Evolutionary conservation across 2,329 filamentous ascomycete species (phyloP).

Genomic region (Ampelomyces quisqualis): DNA sequence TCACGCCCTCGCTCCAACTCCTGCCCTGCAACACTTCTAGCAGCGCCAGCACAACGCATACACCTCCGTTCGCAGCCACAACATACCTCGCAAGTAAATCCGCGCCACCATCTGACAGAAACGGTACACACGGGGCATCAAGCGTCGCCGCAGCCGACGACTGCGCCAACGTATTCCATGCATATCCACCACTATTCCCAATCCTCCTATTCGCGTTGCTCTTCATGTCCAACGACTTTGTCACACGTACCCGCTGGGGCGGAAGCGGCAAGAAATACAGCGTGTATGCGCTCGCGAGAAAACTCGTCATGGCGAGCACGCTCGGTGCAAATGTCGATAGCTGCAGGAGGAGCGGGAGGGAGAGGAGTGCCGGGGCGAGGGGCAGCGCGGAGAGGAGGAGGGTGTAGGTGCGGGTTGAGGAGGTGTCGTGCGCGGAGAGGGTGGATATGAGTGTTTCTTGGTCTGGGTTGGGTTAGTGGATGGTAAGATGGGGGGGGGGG

Average conservation of each 20-base stretch:
- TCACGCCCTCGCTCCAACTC: slow-evolving; percentile 30
- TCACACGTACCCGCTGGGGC: slow-evolving; percentile 44
- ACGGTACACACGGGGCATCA: slow-evolving; percentile 23
- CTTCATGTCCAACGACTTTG: slow-evolving; percentile 10
- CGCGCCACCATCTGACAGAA: slow-evolving; percentile 20
- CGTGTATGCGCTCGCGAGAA: slow-evolving; percentile 63
- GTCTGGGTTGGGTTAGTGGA: slow-evolving; percentile 1
- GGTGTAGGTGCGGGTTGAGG: slow-evolving; percentile 53
- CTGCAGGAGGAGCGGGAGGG: slow-evolving; percentile 53
- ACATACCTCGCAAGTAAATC: slow-evolving; percentile 60
- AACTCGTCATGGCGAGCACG: slow-evolving; percentile 62
- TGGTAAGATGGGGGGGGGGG: slow-evolving; percentile 2
- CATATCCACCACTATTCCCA: slow-evolving; percentile 19
- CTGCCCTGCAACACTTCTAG: slow-evolving; percentile 31
- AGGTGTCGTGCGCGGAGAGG: slow-evolving; percentile 42
- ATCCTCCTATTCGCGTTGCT: not conserved
- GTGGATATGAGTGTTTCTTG: slow-evolving; percentile 34
- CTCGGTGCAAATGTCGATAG: slow-evolving; percentile 48
- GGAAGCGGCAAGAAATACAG: slow-evolving; percentile 59
- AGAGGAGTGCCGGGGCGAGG: slow-evolving; percentile 56
- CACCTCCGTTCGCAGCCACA: slow-evolving; percentile 59
- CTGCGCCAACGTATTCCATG: slow-evolving; percentile 5
- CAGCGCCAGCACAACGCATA: slow-evolving; percentile 56
- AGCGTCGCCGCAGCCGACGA: slow-evolving; percentile 1
- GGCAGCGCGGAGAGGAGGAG: slow-evolving; percentile 61